Conservation (phyloP, 2,329 filamentous ascomycete species). For the Xylariaceae sp. region DNA sequence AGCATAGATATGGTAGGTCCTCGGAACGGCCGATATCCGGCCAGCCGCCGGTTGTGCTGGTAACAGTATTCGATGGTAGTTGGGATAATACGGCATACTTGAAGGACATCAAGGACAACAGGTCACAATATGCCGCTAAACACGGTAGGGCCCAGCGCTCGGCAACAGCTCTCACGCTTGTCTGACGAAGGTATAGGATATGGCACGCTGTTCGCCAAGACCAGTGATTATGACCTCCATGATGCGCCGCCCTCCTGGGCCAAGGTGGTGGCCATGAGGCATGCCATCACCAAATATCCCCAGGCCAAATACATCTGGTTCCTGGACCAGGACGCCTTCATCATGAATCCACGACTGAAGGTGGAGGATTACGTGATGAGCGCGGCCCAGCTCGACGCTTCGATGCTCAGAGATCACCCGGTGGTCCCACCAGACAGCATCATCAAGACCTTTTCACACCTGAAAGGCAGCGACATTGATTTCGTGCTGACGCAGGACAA, state of each 20-base stretch:
- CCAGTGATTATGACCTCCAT: constrained; percentile 66
- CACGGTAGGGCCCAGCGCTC: constrained; percentile 55
- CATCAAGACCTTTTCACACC: constrained; percentile 83
- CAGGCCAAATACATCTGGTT: constrained; percentile 79
- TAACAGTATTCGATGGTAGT: constrained; percentile 72
- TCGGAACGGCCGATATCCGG: constrained; percentile 33
- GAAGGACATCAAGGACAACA: constrained; percentile 70
- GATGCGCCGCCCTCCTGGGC: constrained; percentile 60
- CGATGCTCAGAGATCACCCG: constrained; percentile 79
- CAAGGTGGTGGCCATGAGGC: constrained; percentile 76
- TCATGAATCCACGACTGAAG: constrained; percentile 71
- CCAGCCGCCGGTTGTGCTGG: constrained; percentile 61
- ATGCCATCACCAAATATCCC: constrained; percentile 76
- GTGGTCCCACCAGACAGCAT: constrained; percentile 94
- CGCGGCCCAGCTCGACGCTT: constrained; percentile 56
- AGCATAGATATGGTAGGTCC: constrained; percentile 25
- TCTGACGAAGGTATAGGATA: constrained; percentile 56
- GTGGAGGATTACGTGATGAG: constrained; percentile 67
- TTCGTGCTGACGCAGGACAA: constrained; percentile 79
- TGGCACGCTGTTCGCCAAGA: constrained; percentile 70
- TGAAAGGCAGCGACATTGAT: constrained; percentile 71
- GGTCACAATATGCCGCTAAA: constrained; percentile 73
- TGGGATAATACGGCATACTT: constrained; percentile 59
- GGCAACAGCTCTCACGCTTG: background rate
- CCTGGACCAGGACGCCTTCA: constrained; percentile 74